Percentiles rank a stretch among this genome's conserved stretches.
Evolutionary conservation across 495 filamentous ascomycete genomes (phyloP).

Genomic region (Hypoxylon subgilvum): DNA sequence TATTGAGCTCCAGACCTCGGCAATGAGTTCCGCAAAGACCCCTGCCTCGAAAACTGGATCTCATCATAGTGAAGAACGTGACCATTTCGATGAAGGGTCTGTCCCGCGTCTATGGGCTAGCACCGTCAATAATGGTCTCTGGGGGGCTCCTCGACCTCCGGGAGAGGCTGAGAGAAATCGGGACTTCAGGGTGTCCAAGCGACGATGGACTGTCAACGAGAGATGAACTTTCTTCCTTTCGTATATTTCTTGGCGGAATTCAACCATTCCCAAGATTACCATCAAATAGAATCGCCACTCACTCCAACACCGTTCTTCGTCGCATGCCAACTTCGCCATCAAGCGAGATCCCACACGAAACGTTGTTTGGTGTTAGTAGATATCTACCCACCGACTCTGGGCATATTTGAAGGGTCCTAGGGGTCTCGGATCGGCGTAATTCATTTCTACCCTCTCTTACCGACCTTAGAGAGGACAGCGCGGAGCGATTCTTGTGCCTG

Average conservation of each 20-base stretch:
- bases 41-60: constrained; percentile 6
- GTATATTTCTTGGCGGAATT: neutral
- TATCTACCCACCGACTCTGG: no score
- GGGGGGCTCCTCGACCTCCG: constrained; percentile 45
- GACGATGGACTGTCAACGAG: constrained; percentile 56
- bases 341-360: neutral
- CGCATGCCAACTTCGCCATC: neutral
- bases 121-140: constrained; percentile 43
- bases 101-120: constrained; percentile 32
- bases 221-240: constrained; percentile 19
- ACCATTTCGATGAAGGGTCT: constrained; percentile 28
- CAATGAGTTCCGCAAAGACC: no score
- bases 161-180: constrained; percentile 46
- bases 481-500: no score
- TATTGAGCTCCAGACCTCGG: neutral
- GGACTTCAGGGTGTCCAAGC: constrained; percentile 48
- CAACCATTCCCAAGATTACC: neutral
- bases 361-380: neutral
- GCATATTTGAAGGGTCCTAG: no score
- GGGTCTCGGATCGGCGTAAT: no score
- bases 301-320: neutral
- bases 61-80: constrained; percentile 33
- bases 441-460: no score
- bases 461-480: no score
- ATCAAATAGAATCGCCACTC: neutral